These are phyloP conservation scores for Phialophora chinensis DNA, from an alignment of 2,329 filamentous ascomycete species.

Conservation along the genomic window DNA sequence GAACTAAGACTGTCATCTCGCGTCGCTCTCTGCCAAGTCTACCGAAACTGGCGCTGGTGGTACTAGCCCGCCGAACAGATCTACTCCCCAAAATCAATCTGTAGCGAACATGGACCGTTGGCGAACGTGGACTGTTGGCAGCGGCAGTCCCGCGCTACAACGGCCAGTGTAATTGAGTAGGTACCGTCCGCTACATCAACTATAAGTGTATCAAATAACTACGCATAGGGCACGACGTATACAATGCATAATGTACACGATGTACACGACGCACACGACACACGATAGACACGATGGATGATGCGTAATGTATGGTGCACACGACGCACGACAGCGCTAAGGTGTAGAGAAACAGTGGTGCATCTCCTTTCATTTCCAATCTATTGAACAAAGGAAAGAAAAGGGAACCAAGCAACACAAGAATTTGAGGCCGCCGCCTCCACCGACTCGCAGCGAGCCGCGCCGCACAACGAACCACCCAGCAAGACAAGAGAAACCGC, in stretches of 20 bases:
- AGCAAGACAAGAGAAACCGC: slow-evolving; percentile 11
- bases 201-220: no score
- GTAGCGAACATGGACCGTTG: no score
- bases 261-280: not conserved
- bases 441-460: slow-evolving; percentile 4
- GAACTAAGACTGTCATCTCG: not conserved
- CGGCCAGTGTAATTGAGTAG: no score
- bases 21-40: not conserved
- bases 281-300: not conserved
- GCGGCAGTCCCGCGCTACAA: no score
- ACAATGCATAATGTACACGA: not conserved
- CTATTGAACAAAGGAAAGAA: slow-evolving; percentile 16
- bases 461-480: slow-evolving; percentile 23
- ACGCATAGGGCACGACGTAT: no score
- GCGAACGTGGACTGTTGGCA: no score
- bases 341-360: not conserved
- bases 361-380: slow-evolving; percentile 2
- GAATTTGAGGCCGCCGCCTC: slow-evolving; percentile 7
- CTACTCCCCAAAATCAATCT: not conserved
- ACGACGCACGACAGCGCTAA: not conserved
- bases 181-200: no score
- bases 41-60: not conserved
- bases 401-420: not conserved
- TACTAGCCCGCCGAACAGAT: not conserved
- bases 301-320: no score